These are phyloP conservation scores for Zygosaccharomyces rouxii DNA, from an alignment of 805 yeast species.

Conservation along the genomic window DNA sequence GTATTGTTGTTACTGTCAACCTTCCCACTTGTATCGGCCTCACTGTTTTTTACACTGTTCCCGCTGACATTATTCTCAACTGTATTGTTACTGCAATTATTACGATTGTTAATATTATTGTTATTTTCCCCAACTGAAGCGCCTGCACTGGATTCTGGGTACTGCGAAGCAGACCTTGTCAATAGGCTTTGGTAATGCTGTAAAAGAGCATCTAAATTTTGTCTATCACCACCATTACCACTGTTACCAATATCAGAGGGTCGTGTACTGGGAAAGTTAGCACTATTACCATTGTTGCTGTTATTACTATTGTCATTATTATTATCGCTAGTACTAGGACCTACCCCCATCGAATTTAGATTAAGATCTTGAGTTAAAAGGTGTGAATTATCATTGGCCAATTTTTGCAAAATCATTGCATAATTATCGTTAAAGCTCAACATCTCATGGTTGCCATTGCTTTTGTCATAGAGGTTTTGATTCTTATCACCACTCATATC, in stretches of 20 bases:
- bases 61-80: background rate
- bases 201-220: constrained; percentile 26
- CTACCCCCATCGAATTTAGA: constrained; percentile 3
- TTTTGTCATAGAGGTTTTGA: constrained; percentile 4
- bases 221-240: constrained; percentile 16
- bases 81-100: background rate
- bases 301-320: constrained; percentile 5
- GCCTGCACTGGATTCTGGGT: constrained; percentile 3
- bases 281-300: background rate
- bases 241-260: constrained; percentile 4
- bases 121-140: constrained; percentile 1
- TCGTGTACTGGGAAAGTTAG: background rate
- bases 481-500: constrained; percentile 3
- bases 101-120: background rate
- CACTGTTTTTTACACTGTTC: background rate
- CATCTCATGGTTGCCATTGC: constrained; percentile 19
- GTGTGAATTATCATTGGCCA: constrained; percentile 20
- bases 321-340: background rate
- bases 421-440: constrained; percentile 28
- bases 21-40: background rate
- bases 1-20: background rate
- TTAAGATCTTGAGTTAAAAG: constrained; percentile 6
- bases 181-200: constrained; percentile 32
- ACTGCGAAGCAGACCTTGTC: constrained; percentile 12
- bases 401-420: constrained; percentile 24